Conservation (phyloP, 257 asterid genomes). For the Fraxinus excelsior region DNA sequence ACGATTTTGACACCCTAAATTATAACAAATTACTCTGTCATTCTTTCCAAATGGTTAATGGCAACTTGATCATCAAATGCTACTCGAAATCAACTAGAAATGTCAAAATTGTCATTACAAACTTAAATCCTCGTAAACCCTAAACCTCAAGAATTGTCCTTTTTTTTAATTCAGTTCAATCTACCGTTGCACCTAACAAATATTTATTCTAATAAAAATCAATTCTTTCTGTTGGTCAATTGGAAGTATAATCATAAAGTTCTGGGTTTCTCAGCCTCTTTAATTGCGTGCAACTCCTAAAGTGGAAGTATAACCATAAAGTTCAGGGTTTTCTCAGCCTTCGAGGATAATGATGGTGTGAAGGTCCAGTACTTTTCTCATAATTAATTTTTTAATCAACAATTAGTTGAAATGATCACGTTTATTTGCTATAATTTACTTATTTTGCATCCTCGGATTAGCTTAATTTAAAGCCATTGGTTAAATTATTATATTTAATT, state of each 20-base stretch:
- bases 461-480: neutral
- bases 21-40: too few relatives aligned
- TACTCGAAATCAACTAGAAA: too few relatives aligned
- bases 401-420: neutral
- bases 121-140: too few relatives aligned
- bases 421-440: neutral
- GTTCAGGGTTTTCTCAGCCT: neutral
- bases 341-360: neutral
- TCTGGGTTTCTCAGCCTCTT: too few relatives aligned
- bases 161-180: neutral
- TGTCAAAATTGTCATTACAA: too few relatives aligned
- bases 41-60: too few relatives aligned
- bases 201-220: neutral
- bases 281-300: neutral
- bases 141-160: too few relatives aligned
- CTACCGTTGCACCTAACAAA: too few relatives aligned
- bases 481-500: neutral
- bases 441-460: neutral
- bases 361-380: neutral
- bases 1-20: too few relatives aligned
- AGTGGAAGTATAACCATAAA: neutral
- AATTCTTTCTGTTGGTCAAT: conserved; percentile 22
- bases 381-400: neutral
- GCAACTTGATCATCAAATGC: too few relatives aligned
- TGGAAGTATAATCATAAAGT: neutral